Percentiles rank a stretch among this genome's conserved stretches.
Conservation (phyloP, 192 early-diverging fungal genomes). For the Dissophora ornata region DNA sequence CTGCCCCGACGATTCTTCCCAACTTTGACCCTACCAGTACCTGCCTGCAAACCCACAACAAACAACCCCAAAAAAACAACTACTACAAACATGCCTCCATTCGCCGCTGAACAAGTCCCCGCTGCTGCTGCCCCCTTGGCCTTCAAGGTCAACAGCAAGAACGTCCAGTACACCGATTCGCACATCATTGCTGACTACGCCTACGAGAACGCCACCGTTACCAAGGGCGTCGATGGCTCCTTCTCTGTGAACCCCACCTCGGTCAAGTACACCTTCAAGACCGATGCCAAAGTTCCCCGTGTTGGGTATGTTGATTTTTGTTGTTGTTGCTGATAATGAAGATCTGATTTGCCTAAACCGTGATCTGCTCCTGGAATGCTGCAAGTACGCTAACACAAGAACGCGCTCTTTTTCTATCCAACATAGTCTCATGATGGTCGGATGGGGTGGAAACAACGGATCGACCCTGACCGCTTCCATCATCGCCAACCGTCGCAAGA, state of each 20-base stretch:
- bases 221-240: constrained; percentile 72
- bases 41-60: background rate
- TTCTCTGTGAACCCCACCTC: constrained; percentile 86
- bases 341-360: background rate
- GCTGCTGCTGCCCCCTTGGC: constrained; percentile 60
- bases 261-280: constrained; percentile 91
- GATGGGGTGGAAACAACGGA: constrained; percentile 99
- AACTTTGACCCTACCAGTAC: constrained; percentile 5
- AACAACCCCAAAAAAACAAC: constrained; percentile 10
- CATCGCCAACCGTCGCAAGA: constrained; percentile 90
- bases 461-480: constrained; percentile 97
- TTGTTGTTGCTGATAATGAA: constrained; percentile 7
- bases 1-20: constrained; percentile 45
- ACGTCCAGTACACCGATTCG: constrained; percentile 87
- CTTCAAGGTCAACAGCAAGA: constrained; percentile 90
- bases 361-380: constrained; percentile 20
- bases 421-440: constrained; percentile 95
- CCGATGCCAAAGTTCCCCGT: constrained; percentile 82
- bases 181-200: constrained; percentile 87
- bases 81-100: constrained; percentile 46
- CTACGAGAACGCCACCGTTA: constrained; percentile 90
- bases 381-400: background rate
- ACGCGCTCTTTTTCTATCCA: background rate
- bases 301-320: constrained; percentile 71
- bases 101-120: constrained; percentile 52